Base-by-base conservation (phyloP, 2,329 filamentous ascomycete species). In the Lasiodiplodia theobromae region DNA sequence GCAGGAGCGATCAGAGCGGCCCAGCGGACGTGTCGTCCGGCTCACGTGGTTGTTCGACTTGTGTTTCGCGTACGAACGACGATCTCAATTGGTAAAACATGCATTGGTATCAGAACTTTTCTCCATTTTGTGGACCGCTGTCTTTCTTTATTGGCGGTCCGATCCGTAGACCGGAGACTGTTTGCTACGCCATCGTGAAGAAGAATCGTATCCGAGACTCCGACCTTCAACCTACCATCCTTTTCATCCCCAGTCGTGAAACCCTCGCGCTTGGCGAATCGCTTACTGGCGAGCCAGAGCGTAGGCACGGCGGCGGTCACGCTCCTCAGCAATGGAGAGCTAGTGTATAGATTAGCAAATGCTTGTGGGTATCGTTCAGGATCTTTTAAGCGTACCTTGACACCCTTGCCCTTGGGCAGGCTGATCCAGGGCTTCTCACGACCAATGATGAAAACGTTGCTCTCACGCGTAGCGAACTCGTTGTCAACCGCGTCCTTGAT, bases 401-500 rank as follows among this genome's bases (percentile, higher is more conserved):
- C 96, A 93, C 96, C 96, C 91, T 97, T 97, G 88, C 96, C 96
- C 93, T 98, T 99, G 84, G 96, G 96, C 83, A 99, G 91, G 80
- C 93, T 97, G 87, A 99, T 91, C 96, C 96, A 99, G 81, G 96
- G 95, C 92, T 98, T 98, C 82, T 99, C 96, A 79, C 91, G 88
- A 81, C 96, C 96, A 79, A 99, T 97, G 87, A 99, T 91, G 88
- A 99, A 99, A 81, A 99, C 94, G 93, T 99, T 99, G 89, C 87
- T 91, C 89, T 99, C 94, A 86, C 96, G 96, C 82, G 96, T 99
- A 81, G 96, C 94, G 86, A 99, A 99, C 82, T 93, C 92, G 92
- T 99, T 99, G 91, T 98, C 96, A 86, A 99, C 95, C 81, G 94
- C 95, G 82, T 99, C 96, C 92, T 99, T 99, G 86, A 99, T 92